phyloP scores from a whole-genome alignment of 2,329 filamentous ascomycete genomes.

The Teratosphaeria epicoccoides region DNA sequence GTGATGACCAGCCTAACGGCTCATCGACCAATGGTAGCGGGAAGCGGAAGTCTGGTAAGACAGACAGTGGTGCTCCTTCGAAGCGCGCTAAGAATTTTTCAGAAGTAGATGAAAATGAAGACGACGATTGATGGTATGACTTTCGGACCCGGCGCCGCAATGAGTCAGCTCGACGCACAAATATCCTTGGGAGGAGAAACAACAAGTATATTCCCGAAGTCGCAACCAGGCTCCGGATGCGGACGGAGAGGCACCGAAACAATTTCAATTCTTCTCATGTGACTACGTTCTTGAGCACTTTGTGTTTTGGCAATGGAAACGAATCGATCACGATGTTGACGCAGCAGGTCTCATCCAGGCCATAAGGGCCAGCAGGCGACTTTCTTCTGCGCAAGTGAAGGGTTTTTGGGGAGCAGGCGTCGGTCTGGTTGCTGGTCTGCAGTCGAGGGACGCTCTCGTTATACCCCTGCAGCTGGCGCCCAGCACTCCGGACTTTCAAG shows the following conservation, averaged over 20 bases:
- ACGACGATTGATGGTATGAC: slow-evolving; percentile 17
- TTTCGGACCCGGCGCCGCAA: background rate
- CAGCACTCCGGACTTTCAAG: background rate
- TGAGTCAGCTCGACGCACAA: background rate
- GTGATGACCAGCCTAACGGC: background rate
- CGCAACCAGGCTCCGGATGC: background rate
- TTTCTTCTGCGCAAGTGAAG: slow-evolving; percentile 1
- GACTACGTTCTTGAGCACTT: background rate
- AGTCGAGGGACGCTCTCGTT: slow-evolving; percentile 8
- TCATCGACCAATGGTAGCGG: slow-evolving; percentile 21
- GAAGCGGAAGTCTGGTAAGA: slow-evolving; percentile 40
- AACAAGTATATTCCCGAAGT: background rate
- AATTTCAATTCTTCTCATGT: background rate
- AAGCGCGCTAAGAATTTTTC: slow-evolving; percentile 21
- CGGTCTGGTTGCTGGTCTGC: slow-evolving; percentile 2
- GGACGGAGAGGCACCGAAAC: background rate
- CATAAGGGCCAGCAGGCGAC: background rate
- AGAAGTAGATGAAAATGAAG: slow-evolving; percentile 32
- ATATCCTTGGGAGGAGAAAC: background rate
- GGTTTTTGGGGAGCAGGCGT: background rate
- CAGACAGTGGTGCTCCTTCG: slow-evolving; percentile 18
- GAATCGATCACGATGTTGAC: slow-evolving; percentile 5
- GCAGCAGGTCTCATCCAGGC: slow-evolving; percentile 7
- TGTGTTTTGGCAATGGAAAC: background rate
- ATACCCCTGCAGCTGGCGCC: slow-evolving; percentile 14